Evolutionary conservation across 1,284 basidiomycete genomes (phyloP), one percentile per base, ranked within the genome.

Genomic region (Sanghuangporus sanghuang): DNA sequence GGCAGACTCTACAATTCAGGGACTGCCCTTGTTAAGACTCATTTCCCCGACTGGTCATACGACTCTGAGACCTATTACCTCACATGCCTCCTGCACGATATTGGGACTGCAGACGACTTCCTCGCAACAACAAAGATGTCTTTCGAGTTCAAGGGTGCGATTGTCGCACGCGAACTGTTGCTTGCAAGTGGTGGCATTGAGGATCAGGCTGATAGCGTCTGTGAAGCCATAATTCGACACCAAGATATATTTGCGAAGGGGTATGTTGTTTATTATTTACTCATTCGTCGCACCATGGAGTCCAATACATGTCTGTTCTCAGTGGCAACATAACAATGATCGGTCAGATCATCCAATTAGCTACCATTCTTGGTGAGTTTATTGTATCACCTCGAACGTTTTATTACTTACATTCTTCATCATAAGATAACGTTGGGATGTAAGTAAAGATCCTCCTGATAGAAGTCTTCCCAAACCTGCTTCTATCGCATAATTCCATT

Each of bases 91-190:
- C 71, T 85, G 60, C 83, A 85, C 67, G 84, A 85, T 69, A 83
- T 85, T 63, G 82, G 84, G 46, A 80, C 80, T 3, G 80, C 82
- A 7, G 77, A 82, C 56, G 73, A 73, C 50, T 81, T 80, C 70
- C 75, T 83, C 54, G 70, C 79, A 5, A 79, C 78, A 46, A 85
- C 83, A 9, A 81, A 83, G 66, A 75, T 85, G 73, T 83, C 80
- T 27, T 85, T 84, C 70, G 84, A 85, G 72, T 85, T 85, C 74
- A 83, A 82, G 70, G 82, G 82, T 59, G 82, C 78, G 39, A 82
- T 85, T 62, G 75, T 83, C 38, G 82, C 81, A 36, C 75, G 82
- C 39, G 81, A 83, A 56, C 72, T 82, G 49, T 78, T 85, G 54
- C 71, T 83, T 32, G 63, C 75, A 36, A 70, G 73, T 11, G 80